These are phyloP conservation scores for Geosmithia putterillii DNA, from an alignment of 2,329 filamentous ascomycete genomes.

Conservation along the genomic window DNA sequence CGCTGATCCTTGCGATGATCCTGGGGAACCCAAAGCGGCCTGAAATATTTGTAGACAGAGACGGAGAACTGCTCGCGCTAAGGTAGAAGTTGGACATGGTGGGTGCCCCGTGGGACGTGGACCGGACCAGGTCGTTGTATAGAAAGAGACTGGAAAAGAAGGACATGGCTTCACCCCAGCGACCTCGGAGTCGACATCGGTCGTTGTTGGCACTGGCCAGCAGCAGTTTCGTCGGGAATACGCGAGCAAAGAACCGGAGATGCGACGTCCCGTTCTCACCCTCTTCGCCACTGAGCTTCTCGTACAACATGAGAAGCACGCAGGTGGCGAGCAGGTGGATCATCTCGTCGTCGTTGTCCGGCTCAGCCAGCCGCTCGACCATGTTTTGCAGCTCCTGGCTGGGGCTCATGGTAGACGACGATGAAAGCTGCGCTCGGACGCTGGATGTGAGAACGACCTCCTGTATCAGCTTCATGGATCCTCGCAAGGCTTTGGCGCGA, in stretches of 20 bases:
- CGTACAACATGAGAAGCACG: slow-evolving; percentile 7
- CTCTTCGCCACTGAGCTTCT: slow-evolving; percentile 7
- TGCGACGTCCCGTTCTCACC: slow-evolving; percentile 4
- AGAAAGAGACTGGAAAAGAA: slow-evolving; percentile 8
- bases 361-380: not conserved
- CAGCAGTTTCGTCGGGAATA: slow-evolving; percentile 3
- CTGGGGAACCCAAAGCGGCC: slow-evolving; percentile 6
- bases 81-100: slow-evolving; percentile 7
- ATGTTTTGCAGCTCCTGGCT: not conserved
- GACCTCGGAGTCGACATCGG: not conserved
- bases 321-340: slow-evolving; percentile 6
- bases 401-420: too few relatives aligned
- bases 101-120: slow-evolving; percentile 5
- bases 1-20: slow-evolving; percentile 6
- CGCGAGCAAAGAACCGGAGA: slow-evolving; percentile 5
- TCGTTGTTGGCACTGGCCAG: not conserved
- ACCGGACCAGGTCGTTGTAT: slow-evolving; percentile 8
- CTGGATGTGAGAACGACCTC: not conserved
- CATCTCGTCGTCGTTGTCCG: not conserved
- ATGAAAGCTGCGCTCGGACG: too few relatives aligned
- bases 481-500: slow-evolving; percentile 6
- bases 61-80: not conserved
- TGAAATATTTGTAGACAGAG: not conserved
- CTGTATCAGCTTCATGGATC: slow-evolving; percentile 2
- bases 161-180: not conserved